Conservation (phyloP, 2,329 filamentous ascomycete species). For the Parastagonospora avenae region DNA sequence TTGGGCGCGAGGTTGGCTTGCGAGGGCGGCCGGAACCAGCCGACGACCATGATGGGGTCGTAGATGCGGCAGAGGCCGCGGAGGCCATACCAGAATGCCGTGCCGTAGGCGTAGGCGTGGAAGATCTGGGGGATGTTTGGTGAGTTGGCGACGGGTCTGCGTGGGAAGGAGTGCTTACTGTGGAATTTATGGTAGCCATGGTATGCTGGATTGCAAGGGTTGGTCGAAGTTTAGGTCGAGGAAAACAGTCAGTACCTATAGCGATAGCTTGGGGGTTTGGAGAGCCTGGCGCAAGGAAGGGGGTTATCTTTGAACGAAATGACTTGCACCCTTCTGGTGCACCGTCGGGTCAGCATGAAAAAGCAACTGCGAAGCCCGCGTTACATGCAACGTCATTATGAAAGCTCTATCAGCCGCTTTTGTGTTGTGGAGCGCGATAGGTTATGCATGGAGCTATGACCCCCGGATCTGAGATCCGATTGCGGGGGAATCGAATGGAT, state of each 20-base stretch:
- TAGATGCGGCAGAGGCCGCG: constrained; percentile 30
- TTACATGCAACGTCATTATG: constrained; percentile 21
- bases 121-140: constrained; percentile 16
- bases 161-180: constrained; percentile 5
- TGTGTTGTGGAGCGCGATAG: constrained; percentile 12
- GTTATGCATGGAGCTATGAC: constrained; percentile 2
- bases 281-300: too few relatives aligned
- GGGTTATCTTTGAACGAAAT: not conserved
- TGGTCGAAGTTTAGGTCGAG: not conserved
- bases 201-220: not conserved
- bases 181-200: constrained; percentile 21
- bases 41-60: constrained; percentile 31
- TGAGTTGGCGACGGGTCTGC: not conserved
- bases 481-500: not conserved
- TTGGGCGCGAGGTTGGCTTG: constrained; percentile 26
- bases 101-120: constrained; percentile 31
- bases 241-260: too few relatives aligned
- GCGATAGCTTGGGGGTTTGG: too few relatives aligned
- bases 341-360: not conserved
- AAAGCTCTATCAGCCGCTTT: constrained; percentile 17
- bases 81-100: constrained; percentile 33
- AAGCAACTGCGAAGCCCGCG: not conserved
- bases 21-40: constrained; percentile 32
- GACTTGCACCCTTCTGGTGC: not conserved
- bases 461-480: constrained; percentile 1